These are phyloP conservation scores for Plantago ovata DNA, from an alignment of 257 asterid genomes.

Conservation along the genomic window DNA sequence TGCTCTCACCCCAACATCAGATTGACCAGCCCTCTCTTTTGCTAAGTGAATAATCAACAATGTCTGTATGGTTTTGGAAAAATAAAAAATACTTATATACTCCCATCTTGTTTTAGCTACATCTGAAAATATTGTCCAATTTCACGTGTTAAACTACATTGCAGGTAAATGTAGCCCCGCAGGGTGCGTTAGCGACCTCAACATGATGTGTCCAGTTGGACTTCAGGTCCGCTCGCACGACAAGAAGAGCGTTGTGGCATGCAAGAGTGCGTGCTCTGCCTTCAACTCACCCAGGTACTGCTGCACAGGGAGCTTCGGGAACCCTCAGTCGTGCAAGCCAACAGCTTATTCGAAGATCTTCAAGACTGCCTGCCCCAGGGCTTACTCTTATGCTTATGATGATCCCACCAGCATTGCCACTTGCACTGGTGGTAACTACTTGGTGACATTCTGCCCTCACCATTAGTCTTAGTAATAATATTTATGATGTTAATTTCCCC, in stretches of 20 bases:
- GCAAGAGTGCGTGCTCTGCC: slow-evolving; percentile 91
- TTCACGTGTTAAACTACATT: neutral
- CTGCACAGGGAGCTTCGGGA: slow-evolving; percentile 86
- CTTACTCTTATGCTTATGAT: slow-evolving; percentile 95
- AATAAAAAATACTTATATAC: no score
- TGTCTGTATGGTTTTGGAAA: no score
- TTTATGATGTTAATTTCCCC: no score
- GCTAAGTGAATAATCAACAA: no score
- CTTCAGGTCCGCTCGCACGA: slow-evolving; percentile 85
- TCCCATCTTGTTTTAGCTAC: no score
- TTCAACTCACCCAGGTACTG: slow-evolving; percentile 86
- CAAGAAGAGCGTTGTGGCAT: slow-evolving; percentile 71
- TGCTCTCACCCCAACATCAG: no score
- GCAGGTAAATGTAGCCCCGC: slow-evolving; percentile 86
- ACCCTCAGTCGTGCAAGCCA: slow-evolving; percentile 88
- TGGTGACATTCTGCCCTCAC: slow-evolving; percentile 91
- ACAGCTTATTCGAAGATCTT: slow-evolving; percentile 87
- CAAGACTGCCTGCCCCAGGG: slow-evolving; percentile 88
- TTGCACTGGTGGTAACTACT: slow-evolving; percentile 73
- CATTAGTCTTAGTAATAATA: no score
- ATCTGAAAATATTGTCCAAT: neutral
- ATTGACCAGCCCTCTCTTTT: no score
- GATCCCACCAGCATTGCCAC: slow-evolving; percentile 95
- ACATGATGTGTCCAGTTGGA: slow-evolving; percentile 92
- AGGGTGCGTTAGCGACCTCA: slow-evolving; percentile 85